Evolutionary conservation across 2,329 filamentous ascomycete species (phyloP).

Genomic region (Mycosphaerella sp.): DNA sequence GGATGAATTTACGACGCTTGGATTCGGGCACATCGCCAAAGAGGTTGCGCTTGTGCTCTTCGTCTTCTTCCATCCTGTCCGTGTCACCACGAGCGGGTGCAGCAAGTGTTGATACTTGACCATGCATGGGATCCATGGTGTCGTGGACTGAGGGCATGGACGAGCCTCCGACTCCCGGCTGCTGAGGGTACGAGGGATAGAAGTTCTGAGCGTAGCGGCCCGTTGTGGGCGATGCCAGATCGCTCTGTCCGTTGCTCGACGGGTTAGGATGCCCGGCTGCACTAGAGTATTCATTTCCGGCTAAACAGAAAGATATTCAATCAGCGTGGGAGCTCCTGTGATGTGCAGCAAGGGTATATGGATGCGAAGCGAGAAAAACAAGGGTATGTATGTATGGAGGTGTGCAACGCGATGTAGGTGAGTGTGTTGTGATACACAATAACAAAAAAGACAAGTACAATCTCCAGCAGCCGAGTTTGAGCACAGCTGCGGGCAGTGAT

Average conservation of each 20-base stretch:
- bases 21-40: slow-evolving; percentile 85
- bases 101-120: slow-evolving; percentile 30
- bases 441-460: slow-evolving; percentile 30
- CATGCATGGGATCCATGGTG: slow-evolving; percentile 44
- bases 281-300: slow-evolving; percentile 55
- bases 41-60: slow-evolving; percentile 60
- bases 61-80: slow-evolving; percentile 47
- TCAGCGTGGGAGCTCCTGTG: slow-evolving; percentile 37
- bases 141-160: slow-evolving; percentile 62
- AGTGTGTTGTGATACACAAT: slow-evolving; percentile 7
- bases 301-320: slow-evolving; percentile 41
- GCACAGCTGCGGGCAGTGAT: slow-evolving; percentile 12
- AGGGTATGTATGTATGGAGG: slow-evolving; percentile 17
- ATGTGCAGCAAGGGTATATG: slow-evolving; percentile 27
- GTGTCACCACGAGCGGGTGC: slow-evolving; percentile 36
- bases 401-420: neutral
- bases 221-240: slow-evolving; percentile 53
- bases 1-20: slow-evolving; percentile 92
- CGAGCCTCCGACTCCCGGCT: slow-evolving; percentile 49
- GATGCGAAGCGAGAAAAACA: slow-evolving; percentile 27
- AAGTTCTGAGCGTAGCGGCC: slow-evolving; percentile 71
- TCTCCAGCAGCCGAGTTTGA: slow-evolving; percentile 13
- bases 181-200: slow-evolving; percentile 61
- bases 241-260: slow-evolving; percentile 49
- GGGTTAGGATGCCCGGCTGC: slow-evolving; percentile 61